Base-by-base conservation (phyloP, 1,139 yeast genomes). In the Arxiozyma telluris region DNA sequence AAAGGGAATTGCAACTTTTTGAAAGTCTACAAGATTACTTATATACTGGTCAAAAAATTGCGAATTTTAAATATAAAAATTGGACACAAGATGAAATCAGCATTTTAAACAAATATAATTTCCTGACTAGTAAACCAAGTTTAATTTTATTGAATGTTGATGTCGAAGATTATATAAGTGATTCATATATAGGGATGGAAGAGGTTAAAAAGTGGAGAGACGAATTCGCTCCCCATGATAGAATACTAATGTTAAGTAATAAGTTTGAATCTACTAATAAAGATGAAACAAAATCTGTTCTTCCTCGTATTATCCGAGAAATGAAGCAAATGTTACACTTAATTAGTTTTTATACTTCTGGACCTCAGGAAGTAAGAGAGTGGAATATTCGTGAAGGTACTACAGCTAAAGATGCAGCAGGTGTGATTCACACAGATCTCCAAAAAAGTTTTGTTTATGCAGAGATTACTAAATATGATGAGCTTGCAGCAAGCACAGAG, bases 401-500 rank as follows among this genome's bases (percentile, higher is more conserved):
- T 41, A 77, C 81, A 50, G 96, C 96, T 11, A 94, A 95, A 18
- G 88, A 88, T 58, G 97, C 96, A 1, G 98, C 98, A 0, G 96
- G 96, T 25, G 85, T 88, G 44, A 91, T 91, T 58, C 98, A 93
- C 70, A 85, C 91, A 8, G 97, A 90, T 69, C 74, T 90, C 56
- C 85, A 85, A 72, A 81, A 84, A 64, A 87, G 96, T 1, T 91
- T 91, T 66, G 83, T 91, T 57, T 79, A 81, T 61, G 96, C 96
- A 9, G 87, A 79, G 58, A 82, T 84, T 15, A 77, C 79, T 59
- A 82, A 83, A 59, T 84, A 78, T 69, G 70, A 71, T 1, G 84
- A 81, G 59, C 63, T 84, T 45, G 61, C 68, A 50, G 61, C 66
- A 4, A 46, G 69, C 71, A 54, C 49, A 21, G 51, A 80, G 58